phyloP scores from a whole-genome alignment of 257 asterid species.

The Solanum raphanifolium region DNA sequence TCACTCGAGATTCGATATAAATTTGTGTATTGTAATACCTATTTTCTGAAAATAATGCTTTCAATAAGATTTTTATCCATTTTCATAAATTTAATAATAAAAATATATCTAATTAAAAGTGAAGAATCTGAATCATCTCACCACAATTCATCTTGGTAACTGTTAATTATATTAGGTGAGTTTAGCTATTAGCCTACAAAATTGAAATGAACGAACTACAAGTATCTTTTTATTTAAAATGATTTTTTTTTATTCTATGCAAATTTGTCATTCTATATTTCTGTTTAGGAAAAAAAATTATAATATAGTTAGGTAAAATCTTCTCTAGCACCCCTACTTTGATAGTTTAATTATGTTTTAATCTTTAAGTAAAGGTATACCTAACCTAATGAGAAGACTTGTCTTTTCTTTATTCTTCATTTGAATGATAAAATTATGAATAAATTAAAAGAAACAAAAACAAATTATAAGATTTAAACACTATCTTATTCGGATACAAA shows the following conservation, averaged over 20 bases:
- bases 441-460: neutral
- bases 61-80: neutral
- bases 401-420: neutral
- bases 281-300: neutral
- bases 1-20: neutral
- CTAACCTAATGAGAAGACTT: neutral
- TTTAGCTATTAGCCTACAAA: neutral
- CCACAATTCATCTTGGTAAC: neutral
- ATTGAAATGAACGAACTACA: neutral
- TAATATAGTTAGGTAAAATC: neutral
- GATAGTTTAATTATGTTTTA: neutral
- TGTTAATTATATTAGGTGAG: neutral
- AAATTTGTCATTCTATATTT: neutral
- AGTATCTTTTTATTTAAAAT: neutral
- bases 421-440: neutral
- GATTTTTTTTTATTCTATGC: neutral
- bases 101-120: neutral
- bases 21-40: neutral
- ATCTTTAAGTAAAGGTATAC: neutral
- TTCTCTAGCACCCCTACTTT: neutral
- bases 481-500: neutral
- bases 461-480: neutral
- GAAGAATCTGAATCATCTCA: neutral
- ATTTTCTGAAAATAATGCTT: neutral
- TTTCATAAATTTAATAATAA: neutral